Evolutionary conservation across 164 flowering plant species (phyloP).

Genomic region (Kalanchoe fedtschenkoi): DNA sequence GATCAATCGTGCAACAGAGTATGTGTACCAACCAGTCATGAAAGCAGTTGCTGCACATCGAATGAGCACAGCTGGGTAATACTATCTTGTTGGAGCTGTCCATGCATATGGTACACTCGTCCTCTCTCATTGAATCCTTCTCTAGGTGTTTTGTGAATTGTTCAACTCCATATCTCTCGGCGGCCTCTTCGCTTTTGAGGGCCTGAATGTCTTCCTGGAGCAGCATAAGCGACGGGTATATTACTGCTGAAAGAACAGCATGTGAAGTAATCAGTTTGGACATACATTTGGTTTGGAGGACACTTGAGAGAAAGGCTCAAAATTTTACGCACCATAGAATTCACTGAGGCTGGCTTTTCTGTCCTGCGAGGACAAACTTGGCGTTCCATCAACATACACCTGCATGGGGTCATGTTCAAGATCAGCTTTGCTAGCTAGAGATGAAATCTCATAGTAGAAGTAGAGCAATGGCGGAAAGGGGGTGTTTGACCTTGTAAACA

Average conservation of each 20-base stretch:
- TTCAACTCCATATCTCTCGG: constrained; percentile 15
- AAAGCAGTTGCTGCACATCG: constrained; percentile 60
- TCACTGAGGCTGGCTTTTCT: constrained; percentile 51
- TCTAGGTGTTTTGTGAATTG: constrained; percentile 10
- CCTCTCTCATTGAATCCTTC: constrained; percentile 36
- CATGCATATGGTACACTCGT: constrained; percentile 82
- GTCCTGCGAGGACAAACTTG: constrained; percentile 44
- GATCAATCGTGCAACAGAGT: no score
- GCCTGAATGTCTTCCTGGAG: constrained; percentile 37
- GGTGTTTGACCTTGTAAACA: constrained; percentile 51
- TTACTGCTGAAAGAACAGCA: constrained; percentile 45
- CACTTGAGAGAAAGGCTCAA: neutral
- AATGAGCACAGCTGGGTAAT: constrained; percentile 62
- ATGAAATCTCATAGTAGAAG: neutral
- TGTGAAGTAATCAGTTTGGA: neutral
- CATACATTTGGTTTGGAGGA: neutral
- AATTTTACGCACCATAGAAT: constrained; percentile 63
- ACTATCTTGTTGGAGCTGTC: constrained; percentile 47
- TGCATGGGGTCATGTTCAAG: constrained; percentile 12
- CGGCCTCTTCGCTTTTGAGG: constrained; percentile 18
- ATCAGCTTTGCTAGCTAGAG: neutral
- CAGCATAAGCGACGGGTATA: constrained; percentile 58
- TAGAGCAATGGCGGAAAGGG: neutral
- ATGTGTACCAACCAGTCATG: constrained; percentile 42
- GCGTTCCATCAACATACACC: constrained; percentile 62